A percentile compares a stretch with the other conserved stretches of the same genome.
Evolutionary conservation across 768 basidiomycete species (phyloP).

Genomic region (Termitomyces sp.): DNA sequence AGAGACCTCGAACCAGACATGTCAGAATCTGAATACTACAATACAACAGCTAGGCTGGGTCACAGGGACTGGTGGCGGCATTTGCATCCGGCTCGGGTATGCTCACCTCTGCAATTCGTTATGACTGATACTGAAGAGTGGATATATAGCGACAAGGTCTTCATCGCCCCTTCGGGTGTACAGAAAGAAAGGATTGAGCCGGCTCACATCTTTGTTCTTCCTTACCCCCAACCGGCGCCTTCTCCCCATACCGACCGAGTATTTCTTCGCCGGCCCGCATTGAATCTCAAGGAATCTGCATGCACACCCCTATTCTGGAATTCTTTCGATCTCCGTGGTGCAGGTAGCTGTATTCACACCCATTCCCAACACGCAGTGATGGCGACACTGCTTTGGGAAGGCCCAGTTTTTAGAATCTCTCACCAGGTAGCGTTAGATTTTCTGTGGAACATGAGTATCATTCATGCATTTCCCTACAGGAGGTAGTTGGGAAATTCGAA

Average conservation of each 20-base stretch:
- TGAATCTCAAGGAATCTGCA: conserved; percentile 75
- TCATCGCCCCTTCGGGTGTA: conserved; percentile 84
- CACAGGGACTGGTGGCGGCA: conserved; percentile 83
- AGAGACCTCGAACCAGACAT: background rate
- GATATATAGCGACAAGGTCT: conserved; percentile 59
- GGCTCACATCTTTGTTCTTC: conserved; percentile 82
- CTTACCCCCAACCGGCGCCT: conserved; percentile 59
- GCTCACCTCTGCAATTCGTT: conserved; percentile 13
- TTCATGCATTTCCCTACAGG: conserved; percentile 22
- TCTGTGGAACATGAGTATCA: background rate
- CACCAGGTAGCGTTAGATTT: conserved; percentile 53
- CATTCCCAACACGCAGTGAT: conserved; percentile 90
- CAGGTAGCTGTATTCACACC: conserved; percentile 87
- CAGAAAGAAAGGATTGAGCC: conserved; percentile 87
- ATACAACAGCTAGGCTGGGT: conserved; percentile 72
- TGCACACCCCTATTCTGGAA: conserved; percentile 94
- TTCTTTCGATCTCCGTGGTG: conserved; percentile 72
- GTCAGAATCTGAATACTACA: conserved; percentile 2
- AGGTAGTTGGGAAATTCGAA: conserved; percentile 23
- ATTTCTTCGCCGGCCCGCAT: conserved; percentile 69
- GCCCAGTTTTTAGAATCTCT: conserved; percentile 68
- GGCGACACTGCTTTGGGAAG: conserved; percentile 75
- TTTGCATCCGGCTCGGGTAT: conserved; percentile 66
- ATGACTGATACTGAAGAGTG: background rate
- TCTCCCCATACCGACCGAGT: conserved; percentile 64